These are phyloP conservation scores for Eucalyptus marginata DNA, from an alignment of 345 rosid species.

Conservation along the genomic window DNA sequence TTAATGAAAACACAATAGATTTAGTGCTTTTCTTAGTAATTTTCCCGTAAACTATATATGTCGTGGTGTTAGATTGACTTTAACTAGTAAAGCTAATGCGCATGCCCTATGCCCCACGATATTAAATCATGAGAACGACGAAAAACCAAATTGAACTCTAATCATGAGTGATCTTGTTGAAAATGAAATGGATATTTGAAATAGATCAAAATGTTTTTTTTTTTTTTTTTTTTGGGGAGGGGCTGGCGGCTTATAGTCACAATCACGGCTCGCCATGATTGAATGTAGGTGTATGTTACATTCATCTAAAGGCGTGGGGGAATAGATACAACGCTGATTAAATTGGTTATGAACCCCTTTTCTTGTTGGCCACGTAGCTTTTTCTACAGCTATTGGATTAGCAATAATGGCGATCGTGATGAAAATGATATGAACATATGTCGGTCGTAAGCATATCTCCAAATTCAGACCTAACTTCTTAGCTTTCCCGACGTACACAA, in stretches of 20 bases:
- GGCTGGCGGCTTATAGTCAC: neutral
- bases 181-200: neutral
- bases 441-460: neutral
- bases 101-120: neutral
- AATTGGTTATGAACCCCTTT: neutral
- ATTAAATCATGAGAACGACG: neutral
- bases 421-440: neutral
- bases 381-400: neutral
- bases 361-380: neutral
- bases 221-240: neutral
- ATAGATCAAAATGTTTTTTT: neutral
- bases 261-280: neutral
- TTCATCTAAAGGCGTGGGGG: neutral
- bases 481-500: fast-evolving
- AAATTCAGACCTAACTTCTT: neutral
- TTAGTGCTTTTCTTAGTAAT: too few relatives aligned
- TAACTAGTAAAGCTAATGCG: neutral
- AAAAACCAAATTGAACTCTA: neutral
- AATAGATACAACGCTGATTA: neutral
- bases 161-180: neutral
- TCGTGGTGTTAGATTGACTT: neutral
- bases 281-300: neutral
- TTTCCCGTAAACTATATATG: neutral
- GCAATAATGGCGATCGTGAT: neutral
- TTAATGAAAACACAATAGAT: fast-evolving